Percentiles rank a stretch among this genome's conserved stretches.
Evolutionary conservation across 2,329 filamentous ascomycete species (phyloP).

Genomic region (Scytalidium sp.): DNA sequence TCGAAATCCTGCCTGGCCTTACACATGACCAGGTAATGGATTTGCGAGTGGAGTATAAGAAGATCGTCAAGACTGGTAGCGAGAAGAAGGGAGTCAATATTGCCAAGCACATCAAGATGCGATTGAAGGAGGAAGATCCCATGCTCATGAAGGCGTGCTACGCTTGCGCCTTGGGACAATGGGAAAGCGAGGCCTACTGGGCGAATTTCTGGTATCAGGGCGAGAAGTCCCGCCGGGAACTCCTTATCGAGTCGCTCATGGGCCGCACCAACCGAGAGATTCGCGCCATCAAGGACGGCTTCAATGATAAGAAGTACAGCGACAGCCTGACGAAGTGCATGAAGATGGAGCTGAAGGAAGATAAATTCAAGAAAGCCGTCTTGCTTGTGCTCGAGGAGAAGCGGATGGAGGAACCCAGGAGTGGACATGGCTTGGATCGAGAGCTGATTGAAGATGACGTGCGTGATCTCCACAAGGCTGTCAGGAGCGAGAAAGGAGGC

Average conservation of each 20-base stretch:
- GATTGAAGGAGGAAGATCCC: conserved; percentile 69
- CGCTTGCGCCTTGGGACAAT: conserved; percentile 81
- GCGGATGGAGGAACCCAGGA: conserved; percentile 68
- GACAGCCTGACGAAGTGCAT: conserved; percentile 82
- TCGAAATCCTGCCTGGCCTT: conserved; percentile 80
- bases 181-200: conserved; percentile 96
- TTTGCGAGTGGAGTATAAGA: conserved; percentile 87
- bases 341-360: conserved; percentile 87
- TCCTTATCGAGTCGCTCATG: conserved; percentile 92
- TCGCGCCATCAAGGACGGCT: conserved; percentile 78
- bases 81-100: conserved; percentile 78
- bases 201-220: conserved; percentile 97
- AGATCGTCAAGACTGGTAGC: conserved; percentile 73
- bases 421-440: conserved; percentile 17
- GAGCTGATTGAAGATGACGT: conserved; percentile 69
- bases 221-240: conserved; percentile 77
- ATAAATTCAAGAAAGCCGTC: conserved; percentile 92
- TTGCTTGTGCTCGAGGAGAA: conserved; percentile 78
- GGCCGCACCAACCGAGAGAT: conserved; percentile 88
- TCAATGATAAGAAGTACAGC: conserved; percentile 87
- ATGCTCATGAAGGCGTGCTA: conserved; percentile 90
- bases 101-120: conserved; percentile 77
- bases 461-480: conserved; percentile 62
- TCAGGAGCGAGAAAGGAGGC: conserved; percentile 74
- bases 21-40: conserved; percentile 86